phyloP scores from a whole-genome alignment of 1,139 yeast genomes.

The Keqinozyma sinolaborantium region DNA sequence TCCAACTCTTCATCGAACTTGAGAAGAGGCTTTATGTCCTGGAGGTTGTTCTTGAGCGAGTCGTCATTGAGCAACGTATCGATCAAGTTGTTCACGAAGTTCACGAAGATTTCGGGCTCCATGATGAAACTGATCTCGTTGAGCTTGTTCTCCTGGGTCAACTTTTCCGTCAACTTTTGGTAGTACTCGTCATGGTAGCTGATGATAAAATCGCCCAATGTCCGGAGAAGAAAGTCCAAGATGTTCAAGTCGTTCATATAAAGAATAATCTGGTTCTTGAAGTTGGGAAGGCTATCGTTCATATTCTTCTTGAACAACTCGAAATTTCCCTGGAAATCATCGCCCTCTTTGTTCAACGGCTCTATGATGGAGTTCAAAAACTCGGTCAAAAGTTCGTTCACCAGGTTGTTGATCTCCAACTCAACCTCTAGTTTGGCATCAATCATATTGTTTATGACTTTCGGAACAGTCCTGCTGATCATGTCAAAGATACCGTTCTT shows the following conservation, averaged over 20 bases:
- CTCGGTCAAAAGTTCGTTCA: slow-evolving; percentile 55
- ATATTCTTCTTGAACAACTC: slow-evolving; percentile 46
- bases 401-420: slow-evolving; percentile 65
- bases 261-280: slow-evolving; percentile 48
- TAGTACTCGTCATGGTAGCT: slow-evolving; percentile 32
- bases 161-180: slow-evolving; percentile 13
- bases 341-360: slow-evolving; percentile 20
- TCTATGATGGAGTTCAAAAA: slow-evolving; percentile 34
- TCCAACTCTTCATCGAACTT: slow-evolving; percentile 12
- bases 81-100: slow-evolving; percentile 30
- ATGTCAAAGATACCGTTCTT: slow-evolving; percentile 50
- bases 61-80: slow-evolving; percentile 12
- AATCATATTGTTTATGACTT: slow-evolving; percentile 78
- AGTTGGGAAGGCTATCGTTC: slow-evolving; percentile 50
- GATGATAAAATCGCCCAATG: slow-evolving; percentile 25
- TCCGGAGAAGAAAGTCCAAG: slow-evolving; percentile 29
- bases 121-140: slow-evolving; percentile 34
- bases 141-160: slow-evolving; percentile 10
- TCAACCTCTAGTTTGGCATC: slow-evolving; percentile 82
- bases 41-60: slow-evolving; percentile 7
- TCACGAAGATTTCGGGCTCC: slow-evolving; percentile 55
- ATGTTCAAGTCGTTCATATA: slow-evolving; percentile 38
- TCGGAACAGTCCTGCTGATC: slow-evolving; percentile 72
- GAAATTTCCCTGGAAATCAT: slow-evolving; percentile 23
- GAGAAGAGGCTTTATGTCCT: slow-evolving; percentile 14